phyloP scores from a whole-genome alignment of 1,139 yeast genomes.

The Blastobotrys niveus region DNA sequence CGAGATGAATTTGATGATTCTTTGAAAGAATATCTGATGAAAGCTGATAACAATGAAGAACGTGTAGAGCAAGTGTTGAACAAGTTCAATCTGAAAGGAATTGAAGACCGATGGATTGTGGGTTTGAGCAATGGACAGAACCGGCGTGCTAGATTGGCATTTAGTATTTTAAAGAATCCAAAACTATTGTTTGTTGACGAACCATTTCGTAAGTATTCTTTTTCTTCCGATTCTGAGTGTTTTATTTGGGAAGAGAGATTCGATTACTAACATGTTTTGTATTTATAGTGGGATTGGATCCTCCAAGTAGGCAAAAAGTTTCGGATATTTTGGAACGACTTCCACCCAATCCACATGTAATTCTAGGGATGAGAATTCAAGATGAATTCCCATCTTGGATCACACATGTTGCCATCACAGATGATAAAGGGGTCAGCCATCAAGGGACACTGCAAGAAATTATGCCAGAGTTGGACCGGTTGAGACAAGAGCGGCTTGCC shows the following conservation, averaged over 20 bases:
- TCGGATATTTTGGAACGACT: slow-evolving; percentile 43
- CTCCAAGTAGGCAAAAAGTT: slow-evolving; percentile 57
- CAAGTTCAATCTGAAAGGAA: slow-evolving; percentile 50
- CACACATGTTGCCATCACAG: slow-evolving; percentile 59
- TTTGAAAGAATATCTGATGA: slow-evolving; percentile 53
- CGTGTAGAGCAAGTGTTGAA: slow-evolving; percentile 43
- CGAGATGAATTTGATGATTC: slow-evolving; percentile 79
- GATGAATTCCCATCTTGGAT: slow-evolving; percentile 78
- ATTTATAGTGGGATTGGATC: slow-evolving; percentile 65
- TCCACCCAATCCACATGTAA: slow-evolving; percentile 43
- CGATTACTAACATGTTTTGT: not conserved
- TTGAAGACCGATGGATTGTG: slow-evolving; percentile 71
- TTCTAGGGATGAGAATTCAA: slow-evolving; percentile 71
- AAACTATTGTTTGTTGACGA: slow-evolving; percentile 71
- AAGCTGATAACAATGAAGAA: slow-evolving; percentile 28
- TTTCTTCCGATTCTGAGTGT: not conserved
- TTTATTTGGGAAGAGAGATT: not conserved
- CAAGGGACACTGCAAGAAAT: slow-evolving; percentile 44
- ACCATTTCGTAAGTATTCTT: slow-evolving; percentile 46
- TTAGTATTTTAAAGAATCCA: slow-evolving; percentile 61
- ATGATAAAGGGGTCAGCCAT: slow-evolving; percentile 45
- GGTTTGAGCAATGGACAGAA: slow-evolving; percentile 91
- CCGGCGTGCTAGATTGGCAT: slow-evolving; percentile 82
- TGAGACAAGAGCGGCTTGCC: slow-evolving; percentile 10
- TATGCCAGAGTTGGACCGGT: slow-evolving; percentile 28